Evolutionary conservation across 78 protist species (phyloP).

Genomic region (Dictyostelium discoideum): DNA sequence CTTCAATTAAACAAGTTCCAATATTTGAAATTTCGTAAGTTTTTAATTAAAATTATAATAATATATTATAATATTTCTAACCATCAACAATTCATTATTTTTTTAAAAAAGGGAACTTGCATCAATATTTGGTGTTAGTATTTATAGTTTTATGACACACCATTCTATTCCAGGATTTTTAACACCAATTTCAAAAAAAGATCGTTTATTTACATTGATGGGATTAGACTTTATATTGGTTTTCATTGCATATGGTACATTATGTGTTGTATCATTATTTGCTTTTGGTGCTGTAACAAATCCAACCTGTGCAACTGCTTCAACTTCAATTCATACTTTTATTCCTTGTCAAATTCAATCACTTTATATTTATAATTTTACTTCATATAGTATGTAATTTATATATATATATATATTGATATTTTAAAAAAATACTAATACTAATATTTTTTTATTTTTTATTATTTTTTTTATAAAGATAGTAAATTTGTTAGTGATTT

Average conservation of each 20-base stretch:
- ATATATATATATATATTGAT: too few species aligned
- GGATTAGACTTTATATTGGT: conserved; percentile 68
- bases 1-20: conserved; percentile 14
- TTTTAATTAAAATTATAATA: not conserved
- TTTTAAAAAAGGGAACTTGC: conserved; percentile 24
- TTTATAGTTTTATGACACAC: conserved; percentile 88
- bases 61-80: too few species aligned
- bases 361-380: conserved; percentile 43
- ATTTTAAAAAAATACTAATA: too few species aligned
- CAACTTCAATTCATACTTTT: conserved; percentile 26
- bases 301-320: conserved; percentile 13
- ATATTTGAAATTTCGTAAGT: conserved; percentile 40
- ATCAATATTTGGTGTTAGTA: conserved; percentile 74
- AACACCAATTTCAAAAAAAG: conserved; percentile 80
- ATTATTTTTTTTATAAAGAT: not conserved
- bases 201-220: conserved; percentile 10
- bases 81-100: too few species aligned
- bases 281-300: conserved; percentile 80
- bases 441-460: not conserved
- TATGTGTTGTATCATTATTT: conserved; percentile 79
- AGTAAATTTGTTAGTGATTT: conserved; percentile 65
- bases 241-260: conserved; percentile 49
- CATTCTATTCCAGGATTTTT: conserved; percentile 78
- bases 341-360: conserved; percentile 76
- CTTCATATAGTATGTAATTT: conserved; percentile 53